These are phyloP conservation scores for Plasmodium ovale DNA, from an alignment of 169 alveolate genomes.

Conservation along the genomic window DNA sequence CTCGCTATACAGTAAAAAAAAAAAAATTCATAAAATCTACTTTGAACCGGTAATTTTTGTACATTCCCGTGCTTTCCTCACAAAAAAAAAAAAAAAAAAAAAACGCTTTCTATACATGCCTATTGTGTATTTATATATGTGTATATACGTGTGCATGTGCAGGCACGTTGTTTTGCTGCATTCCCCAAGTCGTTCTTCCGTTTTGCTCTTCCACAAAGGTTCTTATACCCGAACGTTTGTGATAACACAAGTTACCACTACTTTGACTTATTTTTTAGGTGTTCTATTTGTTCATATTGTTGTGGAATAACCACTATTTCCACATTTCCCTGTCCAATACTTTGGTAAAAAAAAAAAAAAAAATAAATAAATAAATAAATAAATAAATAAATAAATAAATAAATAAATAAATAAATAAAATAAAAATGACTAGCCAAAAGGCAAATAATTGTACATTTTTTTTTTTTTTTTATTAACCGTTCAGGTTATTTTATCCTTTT, in stretches of 20 bases:
- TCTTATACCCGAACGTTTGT: neutral
- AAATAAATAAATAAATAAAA: constrained; percentile 5
- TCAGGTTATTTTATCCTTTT: constrained; percentile 65
- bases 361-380: no score
- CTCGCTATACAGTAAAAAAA: constrained; percentile 29
- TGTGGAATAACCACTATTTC: constrained; percentile 69
- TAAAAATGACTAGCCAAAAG: constrained; percentile 24
- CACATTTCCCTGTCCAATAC: constrained; percentile 66
- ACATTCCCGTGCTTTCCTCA: neutral
- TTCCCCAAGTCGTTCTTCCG: neutral
- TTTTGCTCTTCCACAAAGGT: neutral
- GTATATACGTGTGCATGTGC: neutral
- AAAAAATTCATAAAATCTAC: constrained; percentile 67
- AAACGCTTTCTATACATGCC: no score
- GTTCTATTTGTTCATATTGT: constrained; percentile 27
- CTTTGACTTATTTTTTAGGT: constrained; percentile 23
- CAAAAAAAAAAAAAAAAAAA: no score
- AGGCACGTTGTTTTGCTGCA: neutral
- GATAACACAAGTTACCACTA: neutral
- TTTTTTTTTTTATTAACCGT: constrained; percentile 37
- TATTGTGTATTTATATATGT: neutral
- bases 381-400: constrained; percentile 1
- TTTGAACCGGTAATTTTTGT: constrained; percentile 53
- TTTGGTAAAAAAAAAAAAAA: constrained; percentile 58
- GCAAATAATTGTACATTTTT: neutral